Percentiles rank a stretch among this genome's conserved stretches.
Evolutionary conservation across 106 monocot genomes (phyloP).

Genomic region (Acorus gramineus): DNA sequence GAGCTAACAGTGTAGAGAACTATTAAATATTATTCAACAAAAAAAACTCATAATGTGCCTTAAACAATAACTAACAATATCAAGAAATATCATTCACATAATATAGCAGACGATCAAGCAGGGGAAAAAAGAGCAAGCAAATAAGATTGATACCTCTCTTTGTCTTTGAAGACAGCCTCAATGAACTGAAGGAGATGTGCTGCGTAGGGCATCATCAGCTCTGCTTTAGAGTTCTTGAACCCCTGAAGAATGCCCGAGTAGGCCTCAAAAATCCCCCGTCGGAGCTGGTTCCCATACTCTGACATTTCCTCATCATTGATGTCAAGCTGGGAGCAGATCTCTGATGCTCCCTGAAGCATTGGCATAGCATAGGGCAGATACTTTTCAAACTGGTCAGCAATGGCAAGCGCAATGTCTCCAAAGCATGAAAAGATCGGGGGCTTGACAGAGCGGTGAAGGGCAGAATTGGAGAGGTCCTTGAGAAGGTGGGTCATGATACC

Average conservation of each 20-base stretch:
- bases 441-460: slow-evolving; percentile 77
- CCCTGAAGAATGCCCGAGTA: slow-evolving; percentile 94
- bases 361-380: slow-evolving; percentile 64
- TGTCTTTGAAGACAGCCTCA: slow-evolving; percentile 51
- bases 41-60: no score
- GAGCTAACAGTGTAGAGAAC: no score
- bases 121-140: no score
- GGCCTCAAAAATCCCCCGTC: slow-evolving; percentile 85
- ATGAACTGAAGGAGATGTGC: slow-evolving; percentile 58
- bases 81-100: no score
- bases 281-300: slow-evolving; percentile 78
- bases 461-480: slow-evolving; percentile 54
- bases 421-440: slow-evolving; percentile 84
- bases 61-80: no score
- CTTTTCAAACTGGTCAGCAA: slow-evolving; percentile 75
- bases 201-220: slow-evolving; percentile 59
- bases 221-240: slow-evolving; percentile 70
- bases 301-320: slow-evolving; percentile 61
- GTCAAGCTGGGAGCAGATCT: slow-evolving; percentile 27
- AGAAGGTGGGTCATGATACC: slow-evolving; percentile 73
- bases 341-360: slow-evolving; percentile 70
- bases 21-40: no score
- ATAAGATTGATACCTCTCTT: slow-evolving; percentile 24
- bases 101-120: no score
- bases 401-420: slow-evolving; percentile 82